Evolutionary conservation across 2,329 filamentous ascomycete genomes (phyloP).

Genomic region (Trichoderma atrobrunneum): DNA sequence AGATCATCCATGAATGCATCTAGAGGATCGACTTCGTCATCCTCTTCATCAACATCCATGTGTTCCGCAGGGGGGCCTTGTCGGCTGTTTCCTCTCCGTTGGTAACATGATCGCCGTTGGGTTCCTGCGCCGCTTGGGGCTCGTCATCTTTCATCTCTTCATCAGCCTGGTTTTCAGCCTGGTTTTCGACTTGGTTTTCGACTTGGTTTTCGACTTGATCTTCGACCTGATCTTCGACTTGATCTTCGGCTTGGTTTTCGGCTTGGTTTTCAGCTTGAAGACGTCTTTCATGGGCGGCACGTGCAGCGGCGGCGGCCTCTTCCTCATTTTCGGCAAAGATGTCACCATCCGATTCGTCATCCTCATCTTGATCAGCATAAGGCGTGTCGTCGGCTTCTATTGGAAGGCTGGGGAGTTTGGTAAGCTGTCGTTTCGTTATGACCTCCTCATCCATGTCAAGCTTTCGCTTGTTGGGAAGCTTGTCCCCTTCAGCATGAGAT

Average conservation of each 20-base stretch:
- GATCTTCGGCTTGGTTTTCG: constrained; percentile 24
- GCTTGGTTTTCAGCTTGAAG: constrained; percentile 50
- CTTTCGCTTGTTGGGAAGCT: constrained; percentile 66
- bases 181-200: constrained; percentile 28
- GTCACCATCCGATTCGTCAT: constrained; percentile 71
- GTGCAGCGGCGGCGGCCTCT: constrained; percentile 79
- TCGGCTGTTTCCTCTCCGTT: neutral
- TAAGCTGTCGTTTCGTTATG: constrained; percentile 79
- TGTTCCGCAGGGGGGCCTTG: constrained; percentile 36
- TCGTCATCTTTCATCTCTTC: constrained; percentile 20
- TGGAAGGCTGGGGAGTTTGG: constrained; percentile 78
- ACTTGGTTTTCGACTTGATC: neutral
- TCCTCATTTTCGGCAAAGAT: constrained; percentile 82
- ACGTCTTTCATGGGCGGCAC: constrained; percentile 81
- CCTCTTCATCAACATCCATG: constrained; percentile 62
- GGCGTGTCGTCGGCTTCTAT: constrained; percentile 61
- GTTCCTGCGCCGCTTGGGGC: constrained; percentile 28
- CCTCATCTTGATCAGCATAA: constrained; percentile 62
- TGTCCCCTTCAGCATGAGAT: constrained; percentile 61
- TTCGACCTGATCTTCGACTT: constrained; percentile 46
- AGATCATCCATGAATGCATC: constrained; percentile 93
- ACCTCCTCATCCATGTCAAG: constrained; percentile 88
- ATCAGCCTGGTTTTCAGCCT: constrained; percentile 40
- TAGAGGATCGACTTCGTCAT: constrained; percentile 70
- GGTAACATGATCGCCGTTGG: constrained; percentile 19